phyloP scores from a whole-genome alignment of 2,329 filamentous ascomycete genomes.

The Fusarium foetens region DNA sequence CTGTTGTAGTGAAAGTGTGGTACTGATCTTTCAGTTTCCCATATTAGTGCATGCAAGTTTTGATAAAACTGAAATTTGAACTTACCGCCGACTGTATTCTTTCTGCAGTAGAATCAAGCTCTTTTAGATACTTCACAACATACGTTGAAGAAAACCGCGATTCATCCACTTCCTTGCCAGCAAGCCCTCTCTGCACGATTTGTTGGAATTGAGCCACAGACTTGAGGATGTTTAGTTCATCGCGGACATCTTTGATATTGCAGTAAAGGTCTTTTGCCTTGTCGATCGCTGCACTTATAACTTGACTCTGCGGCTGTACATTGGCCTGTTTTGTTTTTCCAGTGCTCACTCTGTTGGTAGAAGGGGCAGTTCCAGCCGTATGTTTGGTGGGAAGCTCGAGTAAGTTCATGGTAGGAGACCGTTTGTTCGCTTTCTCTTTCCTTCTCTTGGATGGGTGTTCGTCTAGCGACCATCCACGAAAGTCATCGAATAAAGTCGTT shows the following conservation, averaged over 20 bases:
- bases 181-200: constrained; percentile 9
- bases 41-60: fast-evolving
- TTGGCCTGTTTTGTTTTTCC: too few relatives aligned
- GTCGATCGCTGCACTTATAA: background rate
- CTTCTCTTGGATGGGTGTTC: too few relatives aligned
- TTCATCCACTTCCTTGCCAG: background rate
- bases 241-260: constrained; percentile 40
- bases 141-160: background rate
- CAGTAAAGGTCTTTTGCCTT: background rate
- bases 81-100: constrained; percentile 32
- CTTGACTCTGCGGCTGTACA: constrained; percentile 41
- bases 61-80: fast-evolving
- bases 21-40: background rate
- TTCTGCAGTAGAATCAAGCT: constrained; percentile 29
- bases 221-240: constrained; percentile 38
- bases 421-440: fast-evolving
- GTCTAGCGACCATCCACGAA: background rate
- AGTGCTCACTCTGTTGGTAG: too few relatives aligned
- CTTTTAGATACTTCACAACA: constrained; percentile 23
- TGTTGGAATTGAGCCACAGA: constrained; percentile 18
- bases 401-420: too few relatives aligned
- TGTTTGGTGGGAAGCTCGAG: too few relatives aligned
- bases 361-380: fast-evolving
- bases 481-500: background rate
- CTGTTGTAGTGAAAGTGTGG: constrained; percentile 29